Conservation (phyloP, 2,329 filamentous ascomycete species). For the Hypoxylon sp. region DNA sequence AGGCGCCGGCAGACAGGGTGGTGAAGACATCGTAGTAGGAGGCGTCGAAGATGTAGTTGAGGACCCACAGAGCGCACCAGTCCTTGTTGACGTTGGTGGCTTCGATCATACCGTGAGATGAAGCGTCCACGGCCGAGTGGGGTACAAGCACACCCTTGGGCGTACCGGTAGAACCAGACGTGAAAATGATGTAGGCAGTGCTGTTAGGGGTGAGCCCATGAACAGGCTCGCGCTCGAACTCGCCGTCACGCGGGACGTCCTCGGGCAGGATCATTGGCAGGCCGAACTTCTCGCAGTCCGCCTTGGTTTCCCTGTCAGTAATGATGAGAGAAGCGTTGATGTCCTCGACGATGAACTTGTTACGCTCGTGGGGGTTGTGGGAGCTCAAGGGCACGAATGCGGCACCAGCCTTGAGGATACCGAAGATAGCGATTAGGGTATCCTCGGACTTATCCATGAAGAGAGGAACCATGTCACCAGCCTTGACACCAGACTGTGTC, state of each 20-base stretch:
- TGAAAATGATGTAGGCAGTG: conserved; percentile 58
- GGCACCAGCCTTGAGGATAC: conserved; percentile 47
- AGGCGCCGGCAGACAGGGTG: conserved; percentile 53
- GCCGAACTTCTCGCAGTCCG: background rate
- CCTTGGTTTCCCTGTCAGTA: conserved; percentile 8
- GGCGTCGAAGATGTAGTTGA: conserved; percentile 56
- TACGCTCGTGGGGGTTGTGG: conserved; percentile 39
- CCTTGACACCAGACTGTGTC: conserved; percentile 15
- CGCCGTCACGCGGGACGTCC: conserved; percentile 1
- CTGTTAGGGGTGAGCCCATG: background rate
- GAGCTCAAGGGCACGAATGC: conserved; percentile 48
- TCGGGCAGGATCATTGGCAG: conserved; percentile 3
- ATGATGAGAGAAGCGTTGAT: conserved; percentile 26
- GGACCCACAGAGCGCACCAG: conserved; percentile 42
- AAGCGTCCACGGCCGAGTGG: conserved; percentile 40
- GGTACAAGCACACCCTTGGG: conserved; percentile 61
- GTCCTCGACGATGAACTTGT: conserved; percentile 35
- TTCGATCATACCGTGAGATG: conserved; percentile 28
- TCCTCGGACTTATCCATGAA: conserved; percentile 42
- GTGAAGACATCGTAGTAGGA: conserved; percentile 54
- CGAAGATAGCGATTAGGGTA: conserved; percentile 43
- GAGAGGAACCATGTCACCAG: conserved; percentile 38
- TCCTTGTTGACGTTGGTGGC: conserved; percentile 26
- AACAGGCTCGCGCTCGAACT: conserved; percentile 1
- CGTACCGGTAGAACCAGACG: conserved; percentile 62